phyloP scores from a whole-genome alignment of 495 filamentous ascomycete species.

The Penicillium verhagenii region DNA sequence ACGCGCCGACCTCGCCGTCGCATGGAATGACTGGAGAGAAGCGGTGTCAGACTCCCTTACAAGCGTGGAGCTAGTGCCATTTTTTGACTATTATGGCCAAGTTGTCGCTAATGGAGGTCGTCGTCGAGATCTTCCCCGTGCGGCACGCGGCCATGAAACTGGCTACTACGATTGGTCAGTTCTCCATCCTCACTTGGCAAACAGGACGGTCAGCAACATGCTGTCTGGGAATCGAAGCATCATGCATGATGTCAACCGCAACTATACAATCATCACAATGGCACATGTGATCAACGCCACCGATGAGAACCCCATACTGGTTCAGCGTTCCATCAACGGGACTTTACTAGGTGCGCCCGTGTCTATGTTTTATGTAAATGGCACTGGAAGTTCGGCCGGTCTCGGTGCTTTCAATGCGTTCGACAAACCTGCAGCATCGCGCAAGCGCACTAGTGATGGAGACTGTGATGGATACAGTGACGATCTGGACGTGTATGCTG shows the following conservation, averaged over 20 bases:
- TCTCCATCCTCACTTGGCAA: not conserved
- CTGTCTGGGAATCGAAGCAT: not conserved
- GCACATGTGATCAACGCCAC: not conserved
- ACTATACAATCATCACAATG: not conserved
- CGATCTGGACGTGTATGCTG: not conserved
- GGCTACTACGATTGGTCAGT: not conserved
- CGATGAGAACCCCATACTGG: not conserved
- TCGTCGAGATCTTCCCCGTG: not conserved
- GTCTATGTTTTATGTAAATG: not conserved
- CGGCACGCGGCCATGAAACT: not conserved
- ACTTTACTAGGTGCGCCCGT: not conserved
- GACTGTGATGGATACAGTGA: not conserved
- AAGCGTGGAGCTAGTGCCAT: not conserved
- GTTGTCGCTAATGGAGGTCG: not conserved
- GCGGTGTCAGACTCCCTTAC: not conserved
- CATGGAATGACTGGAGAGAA: not conserved
- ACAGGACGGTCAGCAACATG: not conserved
- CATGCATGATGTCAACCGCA: not conserved
- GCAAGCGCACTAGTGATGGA: not conserved
- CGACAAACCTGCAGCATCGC: not conserved
- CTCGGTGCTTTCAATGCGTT: not conserved
- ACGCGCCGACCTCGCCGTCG: not conserved
- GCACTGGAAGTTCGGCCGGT: not conserved
- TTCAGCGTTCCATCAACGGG: not conserved
- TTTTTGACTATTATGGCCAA: not conserved